Evolutionary conservation across 1,284 basidiomycete genomes (phyloP).

Genomic region (Cryptococcus sp.): DNA sequence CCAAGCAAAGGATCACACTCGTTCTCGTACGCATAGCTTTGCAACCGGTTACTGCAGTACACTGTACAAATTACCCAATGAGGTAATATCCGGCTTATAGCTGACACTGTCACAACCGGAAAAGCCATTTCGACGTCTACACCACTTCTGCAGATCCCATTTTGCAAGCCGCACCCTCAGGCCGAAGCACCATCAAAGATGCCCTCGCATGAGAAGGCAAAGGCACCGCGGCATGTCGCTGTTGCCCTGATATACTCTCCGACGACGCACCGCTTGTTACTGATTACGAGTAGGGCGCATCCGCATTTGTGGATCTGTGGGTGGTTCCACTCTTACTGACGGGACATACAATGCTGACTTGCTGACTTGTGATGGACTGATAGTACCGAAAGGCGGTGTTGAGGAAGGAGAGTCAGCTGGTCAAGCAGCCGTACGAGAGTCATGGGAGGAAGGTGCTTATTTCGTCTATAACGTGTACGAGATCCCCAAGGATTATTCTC

Average conservation of each 20-base stretch:
- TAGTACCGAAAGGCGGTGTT: slow-evolving; percentile 52
- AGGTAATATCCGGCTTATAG: no score
- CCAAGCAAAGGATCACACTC: background rate
- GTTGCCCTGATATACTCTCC: slow-evolving; percentile 42
- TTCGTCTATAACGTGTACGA: background rate
- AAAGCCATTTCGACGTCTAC: no score
- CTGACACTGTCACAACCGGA: no score
- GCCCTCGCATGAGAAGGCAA: slow-evolving; percentile 6
- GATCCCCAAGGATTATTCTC: no score
- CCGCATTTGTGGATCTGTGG: slow-evolving; percentile 49
- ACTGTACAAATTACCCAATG: no score
- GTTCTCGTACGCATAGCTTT: slow-evolving; percentile 7
- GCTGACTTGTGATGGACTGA: background rate
- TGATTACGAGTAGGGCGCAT: slow-evolving; percentile 49
- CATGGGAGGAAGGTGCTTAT: slow-evolving; percentile 49
- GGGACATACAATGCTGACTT: background rate
- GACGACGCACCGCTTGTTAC: slow-evolving; percentile 35
- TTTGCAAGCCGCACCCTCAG: no score
- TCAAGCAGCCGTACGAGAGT: slow-evolving; percentile 49
- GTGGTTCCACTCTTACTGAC: background rate
- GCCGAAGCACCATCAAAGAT: no score
- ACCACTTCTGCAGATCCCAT: no score
- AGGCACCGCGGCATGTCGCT: slow-evolving; percentile 41
- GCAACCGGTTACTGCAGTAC: no score
- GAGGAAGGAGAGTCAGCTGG: slow-evolving; percentile 48